A percentile compares a stretch with the other conserved stretches of the same genome.
Conservation (phyloP, 2,329 filamentous ascomycete genomes). For the Beauveria sp. region DNA sequence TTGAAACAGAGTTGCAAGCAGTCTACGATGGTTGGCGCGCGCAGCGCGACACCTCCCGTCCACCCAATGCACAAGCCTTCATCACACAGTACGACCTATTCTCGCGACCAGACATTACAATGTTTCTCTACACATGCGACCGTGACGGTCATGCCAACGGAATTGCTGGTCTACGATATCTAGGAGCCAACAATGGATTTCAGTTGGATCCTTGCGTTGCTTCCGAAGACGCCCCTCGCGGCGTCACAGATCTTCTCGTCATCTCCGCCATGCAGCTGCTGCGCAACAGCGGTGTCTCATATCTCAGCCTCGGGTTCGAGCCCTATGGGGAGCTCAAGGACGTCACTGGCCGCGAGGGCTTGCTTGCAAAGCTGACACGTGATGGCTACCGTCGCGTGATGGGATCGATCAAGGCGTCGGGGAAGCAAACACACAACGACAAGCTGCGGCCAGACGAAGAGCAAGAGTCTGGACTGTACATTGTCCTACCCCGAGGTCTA, state of each 20-base stretch:
- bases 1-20: slow-evolving; percentile 14
- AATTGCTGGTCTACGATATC: slow-evolving; percentile 15
- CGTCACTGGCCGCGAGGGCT: not conserved
- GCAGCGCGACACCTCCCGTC: slow-evolving; percentile 10
- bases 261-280: slow-evolving; percentile 16
- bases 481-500: slow-evolving; percentile 13
- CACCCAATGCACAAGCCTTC: slow-evolving; percentile 14
- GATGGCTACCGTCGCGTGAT: slow-evolving; percentile 14
- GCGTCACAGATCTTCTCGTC: slow-evolving; percentile 19
- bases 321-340: slow-evolving; percentile 12
- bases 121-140: slow-evolving; percentile 14
- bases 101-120: slow-evolving; percentile 14
- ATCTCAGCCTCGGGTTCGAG: slow-evolving; percentile 17
- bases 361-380: slow-evolving; percentile 7
- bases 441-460: slow-evolving; percentile 17
- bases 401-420: slow-evolving; percentile 14
- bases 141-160: slow-evolving; percentile 13
- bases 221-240: slow-evolving; percentile 18
- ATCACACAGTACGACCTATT: slow-evolving; percentile 17
- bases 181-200: slow-evolving; percentile 16
- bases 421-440: slow-evolving; percentile 16
- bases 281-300: slow-evolving; percentile 13
- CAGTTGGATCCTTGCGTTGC: slow-evolving; percentile 18
- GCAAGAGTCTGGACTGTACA: slow-evolving; percentile 14
- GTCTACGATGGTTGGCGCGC: slow-evolving; percentile 16